Base-by-base conservation (phyloP, 1,284 basidiomycete genomes). In the Trichosporon asahii region DNA sequence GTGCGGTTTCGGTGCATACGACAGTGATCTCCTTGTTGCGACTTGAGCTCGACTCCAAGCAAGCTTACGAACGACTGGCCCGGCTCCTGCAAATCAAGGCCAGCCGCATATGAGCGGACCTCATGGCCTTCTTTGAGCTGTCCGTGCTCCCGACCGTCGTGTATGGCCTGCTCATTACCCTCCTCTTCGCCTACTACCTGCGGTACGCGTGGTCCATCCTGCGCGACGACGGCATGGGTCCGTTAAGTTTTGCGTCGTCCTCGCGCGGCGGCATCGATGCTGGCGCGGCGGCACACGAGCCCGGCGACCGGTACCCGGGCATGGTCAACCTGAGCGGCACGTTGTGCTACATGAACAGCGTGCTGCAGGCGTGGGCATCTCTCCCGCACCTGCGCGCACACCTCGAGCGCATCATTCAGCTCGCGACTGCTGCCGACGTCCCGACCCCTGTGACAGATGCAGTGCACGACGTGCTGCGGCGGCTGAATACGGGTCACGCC, bases 321-420 rank as follows among this genome's bases (percentile, higher is more conserved):
- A 89, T 96, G 68, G 90, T 95, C 76, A 96, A 97, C 78, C 90
- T 94, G 44, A 93, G 92, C n/a, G 94, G 94, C 9, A 95, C 93
- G 66, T 91, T 95, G 73, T 96, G 94, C 79, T 97, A 95, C 85
- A 91, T 96, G 89, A 95, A 97, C 80, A 93, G 93, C 14, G 94
- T 93, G 3, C 84, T 96, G 11, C 94, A 95, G 88, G 93, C 93
- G 37, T 85, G 95, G 78, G 90, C 94, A 15, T 95, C 94, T 0
- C 84, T 95, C 49, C 86, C 88, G 46, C 91, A 92, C 72, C 87
- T 95, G 3, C 87, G 90, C 73, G 88, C 89, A 0, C 88, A 93
- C 76, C 87, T 95, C 70, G 88, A 90, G 55, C 84, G 86, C 33
- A 88, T 93, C 65, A 89, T 92, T 69, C 84, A 86, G 25, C 88